A percentile compares a stretch with the other conserved stretches of the same genome.
Conservation (phyloP, 73 alveolate species). For the Paramecium primaurelia region DNA sequence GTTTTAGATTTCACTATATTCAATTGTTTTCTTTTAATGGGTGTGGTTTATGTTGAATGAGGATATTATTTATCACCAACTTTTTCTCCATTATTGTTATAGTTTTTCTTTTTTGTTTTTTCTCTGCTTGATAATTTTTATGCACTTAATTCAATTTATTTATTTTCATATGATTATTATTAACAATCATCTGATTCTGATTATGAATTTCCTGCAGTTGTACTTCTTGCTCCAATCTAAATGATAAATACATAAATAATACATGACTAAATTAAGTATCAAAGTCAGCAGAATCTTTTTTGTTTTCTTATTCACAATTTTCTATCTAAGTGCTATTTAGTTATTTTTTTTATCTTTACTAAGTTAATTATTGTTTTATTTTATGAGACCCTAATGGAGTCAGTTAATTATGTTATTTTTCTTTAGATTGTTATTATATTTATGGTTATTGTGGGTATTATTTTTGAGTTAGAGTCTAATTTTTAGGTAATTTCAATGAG, state of each 20-base stretch:
- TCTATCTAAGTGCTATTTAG: not conserved
- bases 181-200: not conserved
- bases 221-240: slow-evolving; percentile 5
- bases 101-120: not conserved
- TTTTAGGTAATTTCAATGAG: not conserved
- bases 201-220: slow-evolving; percentile 13
- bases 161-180: not conserved
- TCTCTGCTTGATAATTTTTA: not conserved
- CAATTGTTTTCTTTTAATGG: not conserved
- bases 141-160: not conserved
- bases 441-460: not conserved
- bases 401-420: not conserved
- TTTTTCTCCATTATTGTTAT: not conserved
- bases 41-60: not conserved
- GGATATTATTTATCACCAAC: slow-evolving; percentile 11
- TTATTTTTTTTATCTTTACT: not conserved
- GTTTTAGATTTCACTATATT: not conserved
- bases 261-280: slow-evolving; percentile 12
- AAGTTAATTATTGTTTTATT: not conserved
- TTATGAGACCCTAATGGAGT: not conserved
- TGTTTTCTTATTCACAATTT: not conserved
- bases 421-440: not conserved
- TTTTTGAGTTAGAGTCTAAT: not conserved
- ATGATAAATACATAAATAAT: not conserved
- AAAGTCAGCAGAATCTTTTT: not conserved